Conservation (phyloP, 2,329 filamentous ascomycete genomes). For the Exophiala mesophila region DNA sequence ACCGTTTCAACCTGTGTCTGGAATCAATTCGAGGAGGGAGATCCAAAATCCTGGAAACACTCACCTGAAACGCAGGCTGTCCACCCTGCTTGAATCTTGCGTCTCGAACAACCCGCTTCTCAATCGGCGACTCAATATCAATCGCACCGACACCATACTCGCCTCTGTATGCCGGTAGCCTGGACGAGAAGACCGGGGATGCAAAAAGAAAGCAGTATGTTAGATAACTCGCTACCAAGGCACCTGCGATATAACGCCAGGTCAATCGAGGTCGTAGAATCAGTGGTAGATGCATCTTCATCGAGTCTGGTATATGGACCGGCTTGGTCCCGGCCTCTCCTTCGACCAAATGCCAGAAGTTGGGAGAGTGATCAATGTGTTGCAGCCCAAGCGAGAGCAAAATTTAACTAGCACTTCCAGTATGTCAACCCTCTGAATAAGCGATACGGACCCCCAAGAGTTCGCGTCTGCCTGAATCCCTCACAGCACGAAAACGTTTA, state of each 20-base stretch:
- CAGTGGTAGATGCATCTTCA: constrained; percentile 4
- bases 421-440: too few relatives aligned
- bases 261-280: constrained; percentile 17
- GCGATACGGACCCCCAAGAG: too few relatives aligned
- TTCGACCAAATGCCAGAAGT: too few relatives aligned
- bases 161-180: constrained; percentile 24
- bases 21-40: not conserved
- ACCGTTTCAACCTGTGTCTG: constrained; percentile 23
- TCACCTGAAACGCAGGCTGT: constrained; percentile 21
- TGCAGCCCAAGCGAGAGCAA: too few relatives aligned
- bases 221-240: constrained; percentile 15
- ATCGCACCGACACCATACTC: constrained; percentile 25
- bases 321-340: too few relatives aligned
- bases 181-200: constrained; percentile 22
- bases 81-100: constrained; percentile 20
- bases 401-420: too few relatives aligned
- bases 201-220: constrained; percentile 20
- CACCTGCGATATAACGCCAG: constrained; percentile 22
- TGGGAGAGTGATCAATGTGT: too few relatives aligned
- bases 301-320: too few relatives aligned
- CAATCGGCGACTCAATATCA: constrained; percentile 24
- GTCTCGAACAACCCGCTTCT: constrained; percentile 18
- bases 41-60: not conserved
- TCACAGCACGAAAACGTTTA: too few relatives aligned
- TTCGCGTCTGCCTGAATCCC: too few relatives aligned